Evolutionary conservation across 2,329 filamentous ascomycete genomes (phyloP).

Genomic region (Pseudogymnoascus sp.): DNA sequence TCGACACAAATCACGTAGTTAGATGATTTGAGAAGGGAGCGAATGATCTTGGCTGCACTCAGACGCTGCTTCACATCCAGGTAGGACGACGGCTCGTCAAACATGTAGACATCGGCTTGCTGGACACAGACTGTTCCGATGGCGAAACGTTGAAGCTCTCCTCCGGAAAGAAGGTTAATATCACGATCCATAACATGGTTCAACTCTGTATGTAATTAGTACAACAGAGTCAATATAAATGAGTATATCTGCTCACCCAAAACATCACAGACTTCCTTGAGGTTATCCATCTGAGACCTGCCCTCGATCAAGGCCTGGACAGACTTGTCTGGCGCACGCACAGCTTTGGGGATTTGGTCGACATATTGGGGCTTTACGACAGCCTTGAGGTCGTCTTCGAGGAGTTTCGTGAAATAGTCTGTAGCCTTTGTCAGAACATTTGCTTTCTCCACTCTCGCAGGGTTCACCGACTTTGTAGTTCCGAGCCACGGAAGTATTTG

Average conservation of each 20-base stretch:
- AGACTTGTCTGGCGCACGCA: conserved; percentile 72
- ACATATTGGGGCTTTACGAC: conserved; percentile 99
- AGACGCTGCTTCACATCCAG: conserved; percentile 99
- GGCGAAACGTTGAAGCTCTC: conserved; percentile 95
- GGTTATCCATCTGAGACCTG: conserved; percentile 69
- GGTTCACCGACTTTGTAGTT: conserved; percentile 73
- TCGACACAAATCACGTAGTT: conserved; percentile 98
- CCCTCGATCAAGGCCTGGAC: conserved; percentile 73
- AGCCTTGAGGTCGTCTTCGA: conserved; percentile 95
- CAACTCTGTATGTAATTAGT: conserved; percentile 51
- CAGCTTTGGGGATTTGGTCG: conserved; percentile 91
- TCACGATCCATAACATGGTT: conserved; percentile 88
- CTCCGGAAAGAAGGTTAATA: conserved; percentile 83
- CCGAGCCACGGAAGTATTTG: conserved; percentile 95
- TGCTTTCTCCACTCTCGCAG: neutral
- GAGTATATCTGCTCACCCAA: conserved; percentile 45
- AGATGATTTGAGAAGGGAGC: conserved; percentile 76
- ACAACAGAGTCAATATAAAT: neutral
- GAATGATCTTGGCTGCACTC: conserved; percentile 84
- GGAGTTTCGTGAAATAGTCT: conserved; percentile 98
- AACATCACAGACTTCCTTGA: conserved; percentile 72
- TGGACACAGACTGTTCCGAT: conserved; percentile 95
- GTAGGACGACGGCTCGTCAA: conserved; percentile 97
- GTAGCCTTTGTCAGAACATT: conserved; percentile 18
- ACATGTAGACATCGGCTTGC: conserved; percentile 98